Percentiles rank a stretch among this genome's conserved stretches.
Conservation (phyloP, 2,329 filamentous ascomycete genomes). For the Xylaria polymorpha region DNA sequence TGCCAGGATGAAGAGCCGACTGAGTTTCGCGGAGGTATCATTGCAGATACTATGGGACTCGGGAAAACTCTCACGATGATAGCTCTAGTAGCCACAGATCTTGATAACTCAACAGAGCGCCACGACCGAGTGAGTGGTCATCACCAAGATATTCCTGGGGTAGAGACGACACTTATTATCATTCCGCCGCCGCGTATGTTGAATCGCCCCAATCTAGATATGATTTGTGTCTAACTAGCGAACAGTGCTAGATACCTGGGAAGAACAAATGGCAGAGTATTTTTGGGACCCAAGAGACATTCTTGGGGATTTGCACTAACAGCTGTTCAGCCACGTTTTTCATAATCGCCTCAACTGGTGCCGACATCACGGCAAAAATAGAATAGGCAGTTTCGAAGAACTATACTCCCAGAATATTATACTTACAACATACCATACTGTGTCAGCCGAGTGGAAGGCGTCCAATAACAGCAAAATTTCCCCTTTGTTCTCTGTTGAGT, state of each 20-base stretch:
- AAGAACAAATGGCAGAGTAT: slow-evolving; percentile 50
- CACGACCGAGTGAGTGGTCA: too few relatives aligned
- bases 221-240: background rate
- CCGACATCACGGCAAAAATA: slow-evolving; percentile 15
- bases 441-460: slow-evolving; percentile 18
- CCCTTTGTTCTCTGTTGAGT: slow-evolving; percentile 50
- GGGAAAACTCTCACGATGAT: slow-evolving; percentile 61
- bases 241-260: slow-evolving; percentile 55
- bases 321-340: slow-evolving; percentile 4
- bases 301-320: background rate
- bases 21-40: slow-evolving; percentile 57
- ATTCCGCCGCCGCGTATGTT: slow-evolving; percentile 49
- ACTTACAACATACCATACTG: slow-evolving; percentile 24
- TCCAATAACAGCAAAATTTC: slow-evolving; percentile 28
- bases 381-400: background rate
- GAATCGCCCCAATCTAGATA: too few relatives aligned
- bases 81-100: slow-evolving; percentile 50
- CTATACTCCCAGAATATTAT: background rate
- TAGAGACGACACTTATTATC: slow-evolving; percentile 50
- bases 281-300: background rate
- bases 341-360: background rate
- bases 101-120: background rate
- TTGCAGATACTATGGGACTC: slow-evolving; percentile 61
- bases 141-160: background rate
- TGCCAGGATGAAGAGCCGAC: slow-evolving; percentile 49